Evolutionary conservation across 2,329 filamentous ascomycete species (phyloP).

Genomic region (Scorias spongiosa): DNA sequence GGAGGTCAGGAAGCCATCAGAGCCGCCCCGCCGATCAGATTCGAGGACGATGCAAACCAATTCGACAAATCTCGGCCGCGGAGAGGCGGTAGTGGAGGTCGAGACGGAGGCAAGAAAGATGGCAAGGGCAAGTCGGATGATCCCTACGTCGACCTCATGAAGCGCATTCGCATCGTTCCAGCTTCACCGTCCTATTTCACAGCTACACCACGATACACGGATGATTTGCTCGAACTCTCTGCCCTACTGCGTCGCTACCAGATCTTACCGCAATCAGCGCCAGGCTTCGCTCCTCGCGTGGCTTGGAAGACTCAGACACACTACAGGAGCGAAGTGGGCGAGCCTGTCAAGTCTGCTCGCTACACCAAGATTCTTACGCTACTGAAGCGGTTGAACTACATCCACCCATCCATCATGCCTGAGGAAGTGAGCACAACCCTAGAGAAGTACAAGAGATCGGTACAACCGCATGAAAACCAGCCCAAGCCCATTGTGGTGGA

Average conservation of each 20-base stretch:
- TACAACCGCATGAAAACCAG: conserved; percentile 54
- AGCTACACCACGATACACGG: conserved; percentile 69
- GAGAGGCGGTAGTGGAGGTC: background rate
- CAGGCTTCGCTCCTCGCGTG: conserved; percentile 53
- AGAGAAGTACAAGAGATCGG: conserved; percentile 54
- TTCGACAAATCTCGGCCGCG: conserved; percentile 5
- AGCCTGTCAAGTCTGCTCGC: conserved; percentile 59
- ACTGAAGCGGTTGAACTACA: conserved; percentile 67
- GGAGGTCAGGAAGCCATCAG: conserved; percentile 9
- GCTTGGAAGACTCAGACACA: conserved; percentile 69
- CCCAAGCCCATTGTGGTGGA: conserved; percentile 54
- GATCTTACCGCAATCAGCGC: conserved; percentile 52
- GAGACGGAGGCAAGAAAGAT: conserved; percentile 3
- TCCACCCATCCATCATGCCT: conserved; percentile 65
- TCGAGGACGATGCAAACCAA: conserved; percentile 11
- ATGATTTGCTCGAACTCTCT: conserved; percentile 62
- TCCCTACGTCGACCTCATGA: conserved; percentile 12
- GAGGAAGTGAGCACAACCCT: conserved; percentile 51
- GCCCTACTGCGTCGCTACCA: conserved; percentile 56
- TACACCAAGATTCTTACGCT: conserved; percentile 64
- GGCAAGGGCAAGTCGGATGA: conserved; percentile 3
- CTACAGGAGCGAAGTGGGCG: conserved; percentile 56
- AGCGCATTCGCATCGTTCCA: conserved; percentile 55
- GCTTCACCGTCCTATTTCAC: conserved; percentile 91
- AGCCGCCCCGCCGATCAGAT: conserved; percentile 17